Evolutionary conservation across 106 monocot genomes (phyloP), one percentile per base, ranked within the genome.

Genomic region (Narthecium ossifragum): DNA sequence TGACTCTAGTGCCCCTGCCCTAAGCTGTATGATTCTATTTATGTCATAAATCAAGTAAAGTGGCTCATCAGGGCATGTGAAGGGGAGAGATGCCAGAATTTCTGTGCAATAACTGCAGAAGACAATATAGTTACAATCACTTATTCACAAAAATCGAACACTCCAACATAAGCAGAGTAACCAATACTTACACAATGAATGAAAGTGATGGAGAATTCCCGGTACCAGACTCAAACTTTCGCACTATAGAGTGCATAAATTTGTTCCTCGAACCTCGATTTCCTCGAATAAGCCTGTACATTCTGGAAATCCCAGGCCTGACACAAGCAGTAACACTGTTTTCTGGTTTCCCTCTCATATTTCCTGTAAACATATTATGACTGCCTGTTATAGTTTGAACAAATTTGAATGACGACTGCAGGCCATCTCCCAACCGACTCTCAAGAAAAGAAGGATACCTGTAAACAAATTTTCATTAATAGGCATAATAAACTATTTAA

Each of bases 391-490:
- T 75, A 12, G 78, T 71, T 41, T 98, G 79, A 30, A 84, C 60
- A 73, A 98, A 98, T 55, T 34, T 84, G 65, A 84, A 98, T n/a
- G 98, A 90, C 79, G 85, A 74, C 67, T 82, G 84, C 33, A 98
- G 81, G 20, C 98, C 98, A 74, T 98, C 98, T 40, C 98, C 98
- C 41, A 98, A 75, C 55, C 98, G 86, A 60, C 81, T 81, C 63
- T 98, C 98, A 76, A 98, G 88, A 70, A 91, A 87, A 21, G 98
- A 69, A 33, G 98, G 98, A 58, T 98, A 98, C 79, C 98, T 98
- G 75, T 40, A 79, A 65, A 70, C 22, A 48, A 36, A 2, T 26
- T 47, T 17, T 4, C 46, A 51, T 4, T 53, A 29, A 2, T 48
- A 8, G 59, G 47, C 11, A 41, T 50, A 45, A n/a, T n/a, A n/a